These are phyloP conservation scores for Cryptococcus deneoformans DNA, from an alignment of 1,284 basidiomycete species.

Conservation along the genomic window DNA sequence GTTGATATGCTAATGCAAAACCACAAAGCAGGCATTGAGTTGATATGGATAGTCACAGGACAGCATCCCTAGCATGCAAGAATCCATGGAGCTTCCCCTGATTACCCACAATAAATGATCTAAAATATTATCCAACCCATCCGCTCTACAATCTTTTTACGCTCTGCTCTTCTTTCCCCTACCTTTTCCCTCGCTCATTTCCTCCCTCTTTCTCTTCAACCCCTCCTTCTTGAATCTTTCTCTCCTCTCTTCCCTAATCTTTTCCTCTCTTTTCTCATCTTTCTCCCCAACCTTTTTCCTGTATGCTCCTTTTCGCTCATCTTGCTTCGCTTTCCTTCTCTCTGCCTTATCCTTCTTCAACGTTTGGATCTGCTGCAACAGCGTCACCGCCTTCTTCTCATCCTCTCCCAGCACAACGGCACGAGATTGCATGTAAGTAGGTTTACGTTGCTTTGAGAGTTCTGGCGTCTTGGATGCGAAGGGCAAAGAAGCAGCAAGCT, in stretches of 20 bases:
- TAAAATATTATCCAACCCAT: too few species aligned
- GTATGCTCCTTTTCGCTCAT: slow-evolving; percentile 60
- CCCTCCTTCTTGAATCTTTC: slow-evolving; percentile 72
- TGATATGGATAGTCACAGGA: too few species aligned
- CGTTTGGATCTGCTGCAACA: slow-evolving; percentile 92
- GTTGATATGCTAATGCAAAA: too few species aligned
- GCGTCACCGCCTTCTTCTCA: slow-evolving; percentile 86
- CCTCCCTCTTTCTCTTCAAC: slow-evolving; percentile 58
- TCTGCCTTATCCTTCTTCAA: slow-evolving; percentile 82
- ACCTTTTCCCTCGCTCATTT: slow-evolving; percentile 24
- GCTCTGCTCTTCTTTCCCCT: slow-evolving; percentile 18
- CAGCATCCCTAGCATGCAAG: too few species aligned
- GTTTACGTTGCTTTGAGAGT: slow-evolving; percentile 66
- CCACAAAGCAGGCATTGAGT: too few species aligned
- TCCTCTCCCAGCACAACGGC: slow-evolving; percentile 94
- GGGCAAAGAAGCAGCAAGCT: slow-evolving; percentile 83
- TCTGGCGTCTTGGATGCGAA: slow-evolving; percentile 90
- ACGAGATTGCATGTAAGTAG: slow-evolving; percentile 86
- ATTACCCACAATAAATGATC: too few species aligned
- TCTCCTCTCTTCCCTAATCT: slow-evolving; percentile 74
- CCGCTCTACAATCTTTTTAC: too few species aligned
- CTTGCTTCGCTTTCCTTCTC: slow-evolving; percentile 77
- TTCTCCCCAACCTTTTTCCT: slow-evolving; percentile 67
- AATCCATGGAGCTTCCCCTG: too few species aligned
- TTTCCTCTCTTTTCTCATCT: slow-evolving; percentile 65